phyloP scores from a whole-genome alignment of 208 protist species.

The Wallacemonas sp. region DNA sequence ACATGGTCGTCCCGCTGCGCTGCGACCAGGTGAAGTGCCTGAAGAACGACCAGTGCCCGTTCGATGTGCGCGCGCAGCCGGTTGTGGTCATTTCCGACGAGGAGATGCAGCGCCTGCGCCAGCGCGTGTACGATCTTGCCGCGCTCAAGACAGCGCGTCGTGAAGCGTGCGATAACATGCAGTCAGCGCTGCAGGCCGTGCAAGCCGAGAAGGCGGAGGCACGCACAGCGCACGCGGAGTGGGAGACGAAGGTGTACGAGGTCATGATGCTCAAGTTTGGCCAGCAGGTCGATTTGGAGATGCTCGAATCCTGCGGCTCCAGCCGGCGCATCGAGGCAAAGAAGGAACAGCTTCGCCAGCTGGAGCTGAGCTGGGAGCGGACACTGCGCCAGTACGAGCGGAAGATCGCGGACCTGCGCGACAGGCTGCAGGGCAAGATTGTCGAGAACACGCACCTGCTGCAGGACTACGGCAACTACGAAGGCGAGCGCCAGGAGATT shows the following conservation, averaged over 20 bases:
- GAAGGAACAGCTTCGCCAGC: conserved; percentile 85
- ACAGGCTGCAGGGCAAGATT: conserved; percentile 61
- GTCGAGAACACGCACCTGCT: conserved; percentile 89
- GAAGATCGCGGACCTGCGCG: conserved; percentile 67
- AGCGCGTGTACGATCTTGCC: conserved; percentile 79
- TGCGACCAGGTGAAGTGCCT: conserved; percentile 86
- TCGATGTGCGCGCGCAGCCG: conserved; percentile 44
- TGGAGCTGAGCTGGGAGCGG: conserved; percentile 80
- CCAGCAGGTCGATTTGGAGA: conserved; percentile 91
- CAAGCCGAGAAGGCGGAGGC: conserved; percentile 72
- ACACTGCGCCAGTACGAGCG: conserved; percentile 67
- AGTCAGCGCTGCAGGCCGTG: conserved; percentile 60
- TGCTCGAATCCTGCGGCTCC: conserved; percentile 85
- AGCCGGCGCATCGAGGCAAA: conserved; percentile 89
- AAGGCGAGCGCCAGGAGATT: conserved; percentile 71
- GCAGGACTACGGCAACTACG: conserved; percentile 82
- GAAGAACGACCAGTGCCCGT: conserved; percentile 38
- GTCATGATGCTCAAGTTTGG: conserved; percentile 97
- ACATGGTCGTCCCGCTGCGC: conserved; percentile 88
- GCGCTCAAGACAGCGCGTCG: conserved; percentile 70
- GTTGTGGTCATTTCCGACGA: conserved; percentile 82
- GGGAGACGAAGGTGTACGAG: conserved; percentile 90
- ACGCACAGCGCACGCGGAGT: conserved; percentile 67
- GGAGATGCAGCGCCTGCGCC: conserved; percentile 60
- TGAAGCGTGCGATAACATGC: conserved; percentile 54